These are phyloP conservation scores for Senna tora DNA, from an alignment of 306 rosid genomes.

Conservation along the genomic window DNA sequence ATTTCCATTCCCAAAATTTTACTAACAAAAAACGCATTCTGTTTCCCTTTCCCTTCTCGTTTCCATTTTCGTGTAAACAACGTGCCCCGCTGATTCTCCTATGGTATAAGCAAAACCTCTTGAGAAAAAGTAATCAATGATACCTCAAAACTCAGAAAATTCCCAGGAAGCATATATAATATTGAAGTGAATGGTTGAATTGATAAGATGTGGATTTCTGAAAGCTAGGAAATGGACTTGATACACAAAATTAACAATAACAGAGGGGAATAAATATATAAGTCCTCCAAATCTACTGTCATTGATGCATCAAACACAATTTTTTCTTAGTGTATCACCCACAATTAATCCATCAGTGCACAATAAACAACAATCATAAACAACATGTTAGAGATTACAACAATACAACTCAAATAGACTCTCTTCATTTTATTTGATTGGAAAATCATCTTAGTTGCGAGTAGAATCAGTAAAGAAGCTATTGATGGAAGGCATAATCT, in stretches of 20 bases:
- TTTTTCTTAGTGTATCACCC: conserved; percentile 34
- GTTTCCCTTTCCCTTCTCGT: no score
- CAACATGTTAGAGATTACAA: conserved; percentile 23
- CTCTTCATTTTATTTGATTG: neutral
- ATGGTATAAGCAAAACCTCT: no score
- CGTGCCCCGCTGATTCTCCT: no score
- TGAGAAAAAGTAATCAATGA: no score
- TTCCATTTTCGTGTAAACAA: no score
- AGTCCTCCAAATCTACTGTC: neutral
- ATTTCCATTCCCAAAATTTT: no score
- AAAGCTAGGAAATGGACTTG: no score
- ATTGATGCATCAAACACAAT: conserved; percentile 32
- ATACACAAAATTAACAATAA: neutral
- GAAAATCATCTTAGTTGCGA: conserved; percentile 50
- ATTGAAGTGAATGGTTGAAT: neutral
- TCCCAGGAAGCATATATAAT: no score
- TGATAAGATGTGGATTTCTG: no score
- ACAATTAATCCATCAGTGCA: conserved; percentile 28
- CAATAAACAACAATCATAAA: neutral
- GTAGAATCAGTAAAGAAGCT: conserved; percentile 67
- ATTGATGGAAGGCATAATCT: conserved; percentile 75
- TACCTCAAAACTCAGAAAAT: no score
- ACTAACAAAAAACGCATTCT: no score
- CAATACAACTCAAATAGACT: neutral
- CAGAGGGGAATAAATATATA: neutral